Evolutionary conservation across 306 rosid species (phyloP), one percentile per base, ranked within the genome.

Genomic region (Fragaria iinumae): DNA sequence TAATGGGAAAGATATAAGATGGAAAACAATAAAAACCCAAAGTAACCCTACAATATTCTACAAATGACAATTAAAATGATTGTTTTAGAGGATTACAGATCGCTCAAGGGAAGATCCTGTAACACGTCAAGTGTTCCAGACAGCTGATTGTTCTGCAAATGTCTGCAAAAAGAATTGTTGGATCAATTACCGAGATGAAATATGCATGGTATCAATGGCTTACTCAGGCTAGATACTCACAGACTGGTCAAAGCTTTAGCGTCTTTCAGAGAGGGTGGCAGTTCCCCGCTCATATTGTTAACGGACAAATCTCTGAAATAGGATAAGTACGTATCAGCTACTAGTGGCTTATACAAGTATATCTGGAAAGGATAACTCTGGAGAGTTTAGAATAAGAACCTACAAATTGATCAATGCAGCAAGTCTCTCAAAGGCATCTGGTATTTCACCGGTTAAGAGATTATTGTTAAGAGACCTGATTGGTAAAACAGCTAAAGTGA

Each of bases 401-500:
- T 87, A 93, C 98, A 93, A 88, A 85, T 93, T 93, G 88, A 82
- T 83, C 86, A 93, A 71, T 16, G 75, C 86, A 1, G 79, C 77
- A 74, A 91, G 87, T 60, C 83, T 47, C 76, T 83, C 82, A 79
- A 91, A 91, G 64, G 88, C 82, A 82, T 93, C 96, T 36, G 98
- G 96, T 81, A 93, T 81, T 81, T 87, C 91, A 80, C 97, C 98
- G 3, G 91, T 85, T 82, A 93, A 85, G 17, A 67, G 80, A 80
- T 94, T 94, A 80, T 75, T 73, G 27, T 94, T 90, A 25, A 94
- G 90, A 72, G 98, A 91, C 96, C 98, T 94, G 93, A 78, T 81
- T 80, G 80, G 85, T 38, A 74, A 65, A 77, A 82, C 43, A 75
- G 47, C 16, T 76, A 20, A 85, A 50, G 69, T 81, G 66, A 81